Conservation (phyloP, 495 filamentous ascomycete genomes). For the Penicillium egyptiacum region DNA sequence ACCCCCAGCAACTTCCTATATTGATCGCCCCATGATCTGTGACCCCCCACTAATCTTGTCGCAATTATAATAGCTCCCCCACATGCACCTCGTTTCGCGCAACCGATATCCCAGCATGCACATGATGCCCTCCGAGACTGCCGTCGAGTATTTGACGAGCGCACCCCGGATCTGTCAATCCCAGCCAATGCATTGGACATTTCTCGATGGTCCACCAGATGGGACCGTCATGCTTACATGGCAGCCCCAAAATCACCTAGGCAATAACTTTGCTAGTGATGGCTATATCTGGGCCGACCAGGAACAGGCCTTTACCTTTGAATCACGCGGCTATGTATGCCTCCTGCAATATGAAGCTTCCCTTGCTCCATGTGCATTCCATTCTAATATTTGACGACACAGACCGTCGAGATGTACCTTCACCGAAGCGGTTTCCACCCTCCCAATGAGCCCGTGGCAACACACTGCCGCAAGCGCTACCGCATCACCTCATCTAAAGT, state of each 20-base stretch:
- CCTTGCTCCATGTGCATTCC: neutral
- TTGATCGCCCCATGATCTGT: slow-evolving; percentile 11
- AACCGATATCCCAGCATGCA: slow-evolving; percentile 69
- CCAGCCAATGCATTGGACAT: slow-evolving; percentile 87
- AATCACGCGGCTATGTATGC: slow-evolving; percentile 75
- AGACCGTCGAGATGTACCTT: slow-evolving; percentile 79
- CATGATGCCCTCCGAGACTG: slow-evolving; percentile 63
- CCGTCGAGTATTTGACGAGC: slow-evolving; percentile 71
- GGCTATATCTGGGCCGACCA: slow-evolving; percentile 85
- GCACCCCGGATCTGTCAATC: slow-evolving; percentile 75
- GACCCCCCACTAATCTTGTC: slow-evolving; percentile 22
- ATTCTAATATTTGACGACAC: neutral
- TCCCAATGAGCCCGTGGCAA: slow-evolving; percentile 65
- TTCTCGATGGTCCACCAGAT: slow-evolving; percentile 76
- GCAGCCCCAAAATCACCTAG: slow-evolving; percentile 71
- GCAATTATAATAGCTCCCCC: slow-evolving; percentile 60
- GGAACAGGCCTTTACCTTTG: slow-evolving; percentile 68
- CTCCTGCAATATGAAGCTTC: slow-evolving; percentile 3
- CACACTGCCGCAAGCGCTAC: slow-evolving; percentile 77
- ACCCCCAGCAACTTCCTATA: slow-evolving; percentile 10
- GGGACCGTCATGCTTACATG: slow-evolving; percentile 80
- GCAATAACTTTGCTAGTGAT: slow-evolving; percentile 77
- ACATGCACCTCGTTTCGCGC: slow-evolving; percentile 82
- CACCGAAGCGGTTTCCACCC: slow-evolving; percentile 74
- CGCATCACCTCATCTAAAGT: slow-evolving; percentile 67